Evolutionary conservation across 345 rosid species (phyloP).

Genomic region (Gossypium longicalyx): DNA sequence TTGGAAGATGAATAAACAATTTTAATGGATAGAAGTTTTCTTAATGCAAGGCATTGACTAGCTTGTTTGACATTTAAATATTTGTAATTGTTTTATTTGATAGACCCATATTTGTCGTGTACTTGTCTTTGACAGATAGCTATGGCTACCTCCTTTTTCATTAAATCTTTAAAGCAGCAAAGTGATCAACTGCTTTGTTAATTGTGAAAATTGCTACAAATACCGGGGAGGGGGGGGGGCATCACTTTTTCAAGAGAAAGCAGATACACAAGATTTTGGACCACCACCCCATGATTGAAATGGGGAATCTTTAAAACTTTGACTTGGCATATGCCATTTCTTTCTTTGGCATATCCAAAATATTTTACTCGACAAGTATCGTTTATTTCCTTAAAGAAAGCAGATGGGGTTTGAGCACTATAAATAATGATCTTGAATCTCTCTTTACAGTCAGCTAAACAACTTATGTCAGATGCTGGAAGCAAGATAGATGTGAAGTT

Average conservation of each 20-base stretch:
- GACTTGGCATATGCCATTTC: constrained; percentile 27
- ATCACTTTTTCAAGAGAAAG: constrained; percentile 11
- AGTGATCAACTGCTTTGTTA: neutral
- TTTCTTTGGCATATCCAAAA: constrained; percentile 17
- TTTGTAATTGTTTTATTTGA: neutral
- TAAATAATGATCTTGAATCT: constrained; percentile 19
- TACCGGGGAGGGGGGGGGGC: neutral
- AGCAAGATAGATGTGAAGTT: constrained; percentile 15
- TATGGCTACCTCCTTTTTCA: neutral
- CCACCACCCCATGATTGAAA: constrained; percentile 30
- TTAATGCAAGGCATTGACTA: neutral
- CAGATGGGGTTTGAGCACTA: constrained; percentile 7
- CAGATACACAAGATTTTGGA: constrained; percentile 19
- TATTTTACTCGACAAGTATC: neutral
- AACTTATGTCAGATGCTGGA: neutral
- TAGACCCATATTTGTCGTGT: constrained; percentile 2
- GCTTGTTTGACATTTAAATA: neutral
- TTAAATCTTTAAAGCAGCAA: neutral
- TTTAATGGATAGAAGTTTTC: neutral
- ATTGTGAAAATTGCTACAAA: neutral
- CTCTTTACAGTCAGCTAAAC: neutral
- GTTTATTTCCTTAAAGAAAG: neutral
- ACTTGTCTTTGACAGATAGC: neutral
- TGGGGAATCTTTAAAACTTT: constrained; percentile 17
- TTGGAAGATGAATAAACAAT: neutral